phyloP scores from a whole-genome alignment of 108 stramenopile species.

The Epipyxis sp. region DNA sequence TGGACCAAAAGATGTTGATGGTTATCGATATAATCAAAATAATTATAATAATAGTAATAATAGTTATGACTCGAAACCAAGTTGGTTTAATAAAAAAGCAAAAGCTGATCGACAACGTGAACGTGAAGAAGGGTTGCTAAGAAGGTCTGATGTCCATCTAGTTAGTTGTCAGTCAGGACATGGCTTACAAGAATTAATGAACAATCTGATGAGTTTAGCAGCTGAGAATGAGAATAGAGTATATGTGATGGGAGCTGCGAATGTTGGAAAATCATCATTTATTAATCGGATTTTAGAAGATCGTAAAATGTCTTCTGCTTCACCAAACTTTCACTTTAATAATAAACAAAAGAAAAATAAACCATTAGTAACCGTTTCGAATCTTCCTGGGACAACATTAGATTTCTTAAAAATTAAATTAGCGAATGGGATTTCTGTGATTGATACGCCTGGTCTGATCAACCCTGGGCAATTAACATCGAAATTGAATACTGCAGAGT shows the following conservation, averaged over 20 bases:
- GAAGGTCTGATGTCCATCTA: constrained; percentile 23
- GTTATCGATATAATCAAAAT: constrained; percentile 14
- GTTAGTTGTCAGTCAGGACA: constrained; percentile 45
- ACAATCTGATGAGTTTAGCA: constrained; percentile 34
- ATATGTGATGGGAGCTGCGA: constrained; percentile 59
- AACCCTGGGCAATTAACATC: constrained; percentile 49
- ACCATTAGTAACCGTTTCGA: constrained; percentile 45
- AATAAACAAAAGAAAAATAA: not conserved
- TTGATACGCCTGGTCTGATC: constrained; percentile 58
- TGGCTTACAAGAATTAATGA: constrained; percentile 45
- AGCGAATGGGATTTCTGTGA: constrained; percentile 36
- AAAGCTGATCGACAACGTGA: not conserved
- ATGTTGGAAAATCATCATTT: constrained; percentile 59
- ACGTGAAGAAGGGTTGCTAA: not conserved
- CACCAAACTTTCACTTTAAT: not conserved
- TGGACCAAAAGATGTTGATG: constrained; percentile 39
- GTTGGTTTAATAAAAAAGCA: too few species aligned
- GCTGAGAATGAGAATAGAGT: constrained; percentile 33
- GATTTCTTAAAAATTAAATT: constrained; percentile 52
- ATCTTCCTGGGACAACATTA: constrained; percentile 55
- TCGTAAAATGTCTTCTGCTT: not conserved
- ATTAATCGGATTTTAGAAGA: constrained; percentile 51
- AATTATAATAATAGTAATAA: not conserved
- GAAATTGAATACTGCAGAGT: constrained; percentile 46
- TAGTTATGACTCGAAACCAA: too few species aligned